phyloP scores from a whole-genome alignment of 495 filamentous ascomycete genomes.

The Terfezia boudieri region DNA sequence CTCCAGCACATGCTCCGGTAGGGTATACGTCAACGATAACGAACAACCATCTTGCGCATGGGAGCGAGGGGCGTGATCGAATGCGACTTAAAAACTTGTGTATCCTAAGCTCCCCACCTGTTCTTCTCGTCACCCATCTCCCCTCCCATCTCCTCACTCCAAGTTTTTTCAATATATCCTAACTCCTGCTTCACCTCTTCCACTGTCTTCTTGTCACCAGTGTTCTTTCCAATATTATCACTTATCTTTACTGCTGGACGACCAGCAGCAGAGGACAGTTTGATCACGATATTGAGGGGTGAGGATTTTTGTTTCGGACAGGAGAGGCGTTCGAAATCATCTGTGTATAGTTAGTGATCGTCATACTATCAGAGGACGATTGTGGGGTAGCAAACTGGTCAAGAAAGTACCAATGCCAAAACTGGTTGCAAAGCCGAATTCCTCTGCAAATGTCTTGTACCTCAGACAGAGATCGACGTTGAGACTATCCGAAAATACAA shows the following conservation, averaged over 20 bases:
- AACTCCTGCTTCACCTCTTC: constrained; percentile 61
- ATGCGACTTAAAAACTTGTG: too few relatives aligned
- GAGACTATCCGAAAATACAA: constrained; percentile 94
- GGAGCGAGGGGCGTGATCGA: too few relatives aligned
- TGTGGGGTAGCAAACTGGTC: constrained; percentile 36
- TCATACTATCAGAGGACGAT: background rate
- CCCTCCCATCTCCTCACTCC: constrained; percentile 14
- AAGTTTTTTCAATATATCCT: constrained; percentile 65
- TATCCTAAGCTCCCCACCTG: constrained; percentile 38
- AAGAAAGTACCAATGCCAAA: constrained; percentile 93
- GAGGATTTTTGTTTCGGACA: constrained; percentile 52
- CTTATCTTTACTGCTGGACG: constrained; percentile 85
- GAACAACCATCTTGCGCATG: too few relatives aligned
- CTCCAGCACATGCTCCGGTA: too few relatives aligned
- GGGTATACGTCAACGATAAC: too few relatives aligned
- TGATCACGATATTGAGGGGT: constrained; percentile 97
- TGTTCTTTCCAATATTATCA: constrained; percentile 93
- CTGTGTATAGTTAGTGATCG: constrained; percentile 17
- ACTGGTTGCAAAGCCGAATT: constrained; percentile 53
- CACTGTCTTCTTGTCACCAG: constrained; percentile 58
- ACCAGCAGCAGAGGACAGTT: constrained; percentile 63
- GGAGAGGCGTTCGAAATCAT: constrained; percentile 52
- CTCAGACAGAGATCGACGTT: constrained; percentile 77
- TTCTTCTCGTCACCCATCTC: constrained; percentile 59
- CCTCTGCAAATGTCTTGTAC: constrained; percentile 63